phyloP scores from a whole-genome alignment of 768 basidiomycete species.

The Austroboletus eburneus region DNA sequence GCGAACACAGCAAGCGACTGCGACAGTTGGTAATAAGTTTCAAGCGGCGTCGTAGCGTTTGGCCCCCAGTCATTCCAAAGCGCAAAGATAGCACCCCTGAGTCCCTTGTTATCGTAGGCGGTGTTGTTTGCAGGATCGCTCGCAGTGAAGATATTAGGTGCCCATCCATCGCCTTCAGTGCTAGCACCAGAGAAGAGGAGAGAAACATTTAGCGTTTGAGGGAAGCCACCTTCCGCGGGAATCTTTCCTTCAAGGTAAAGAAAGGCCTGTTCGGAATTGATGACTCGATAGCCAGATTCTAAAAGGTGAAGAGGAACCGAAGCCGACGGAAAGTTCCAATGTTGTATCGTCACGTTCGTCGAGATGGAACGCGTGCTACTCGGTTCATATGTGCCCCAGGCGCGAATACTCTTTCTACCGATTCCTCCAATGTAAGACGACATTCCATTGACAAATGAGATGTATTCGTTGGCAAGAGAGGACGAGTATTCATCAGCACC shows the following conservation, averaged over 20 bases:
- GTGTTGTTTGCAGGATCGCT: constrained; percentile 33
- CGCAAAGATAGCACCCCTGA: constrained; percentile 35
- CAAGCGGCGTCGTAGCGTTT: constrained; percentile 41
- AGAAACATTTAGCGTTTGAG: constrained; percentile 29
- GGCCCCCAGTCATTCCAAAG: constrained; percentile 46
- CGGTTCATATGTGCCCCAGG: constrained; percentile 42
- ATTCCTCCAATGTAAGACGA: constrained; percentile 30
- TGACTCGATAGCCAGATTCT: constrained; percentile 33
- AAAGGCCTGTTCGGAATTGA: constrained; percentile 35
- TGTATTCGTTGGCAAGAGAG: constrained; percentile 38
- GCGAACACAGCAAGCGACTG: constrained; percentile 38
- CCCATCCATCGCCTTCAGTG: constrained; percentile 31
- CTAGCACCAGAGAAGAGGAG: constrained; percentile 30
- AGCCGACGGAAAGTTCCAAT: constrained; percentile 37
- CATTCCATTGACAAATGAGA: constrained; percentile 42
- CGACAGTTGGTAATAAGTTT: constrained; percentile 41
- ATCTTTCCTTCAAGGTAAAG: constrained; percentile 38
- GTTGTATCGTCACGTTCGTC: constrained; percentile 41
- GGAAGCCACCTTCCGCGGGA: constrained; percentile 30
- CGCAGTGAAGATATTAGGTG: constrained; percentile 33
- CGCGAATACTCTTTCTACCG: constrained; percentile 37
- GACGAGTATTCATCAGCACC: constrained; percentile 42
- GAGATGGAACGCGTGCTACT: constrained; percentile 34
- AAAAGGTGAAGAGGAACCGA: constrained; percentile 34
- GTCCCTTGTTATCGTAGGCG: constrained; percentile 19